Evolutionary conservation across 1,284 basidiomycete genomes (phyloP), one percentile per base, ranked within the genome.

Genomic region (Nidula niveotomentosa): DNA sequence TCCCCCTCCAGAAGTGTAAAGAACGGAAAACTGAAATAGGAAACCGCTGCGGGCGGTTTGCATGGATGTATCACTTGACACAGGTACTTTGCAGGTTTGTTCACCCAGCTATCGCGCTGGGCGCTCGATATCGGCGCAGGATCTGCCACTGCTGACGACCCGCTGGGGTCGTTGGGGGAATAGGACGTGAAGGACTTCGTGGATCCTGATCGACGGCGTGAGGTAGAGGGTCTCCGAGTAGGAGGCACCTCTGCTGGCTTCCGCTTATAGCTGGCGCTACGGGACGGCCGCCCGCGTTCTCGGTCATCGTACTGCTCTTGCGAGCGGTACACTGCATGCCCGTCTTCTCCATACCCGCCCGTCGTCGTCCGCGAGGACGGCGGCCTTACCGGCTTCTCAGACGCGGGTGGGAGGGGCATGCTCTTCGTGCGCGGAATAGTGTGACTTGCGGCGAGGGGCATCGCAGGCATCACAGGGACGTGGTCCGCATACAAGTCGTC

Each of bases 11-110:
- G 66, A 13, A 93, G 75, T 12, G 75, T 79, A 66, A 91, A 88
- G 75, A 93, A 91, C 8, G 88, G 88, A 62, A 86, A 81, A 36
- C 79, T 80, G 60, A 83, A 84, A 62, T 91, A 92, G n/a, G 80
- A 76, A 3, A 86, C 81, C 6, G 80, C 77, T 0, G 69, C 63
- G 0, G 86, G 87, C 6, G 88, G 88, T 30, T 75, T 69, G 67
- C 86, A 90, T 9, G 80, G 76, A 59, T 89, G 87, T 18, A 90
- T 75, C 10, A 85, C 87, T 17, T 75, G 75, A 56, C 88, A 90
- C 2, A 77, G 65, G 67, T 91, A 92, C 55, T 86, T 74, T 17
- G 80, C 73, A 0, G 76, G 76, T 43, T 78, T 76, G 58, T 64
- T 72, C 51, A 64, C 73, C 76, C 68, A 81, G 60, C 66, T 75